Evolutionary conservation across 331 rosid genomes (phyloP).

Genomic region (Malus hybrid): DNA sequence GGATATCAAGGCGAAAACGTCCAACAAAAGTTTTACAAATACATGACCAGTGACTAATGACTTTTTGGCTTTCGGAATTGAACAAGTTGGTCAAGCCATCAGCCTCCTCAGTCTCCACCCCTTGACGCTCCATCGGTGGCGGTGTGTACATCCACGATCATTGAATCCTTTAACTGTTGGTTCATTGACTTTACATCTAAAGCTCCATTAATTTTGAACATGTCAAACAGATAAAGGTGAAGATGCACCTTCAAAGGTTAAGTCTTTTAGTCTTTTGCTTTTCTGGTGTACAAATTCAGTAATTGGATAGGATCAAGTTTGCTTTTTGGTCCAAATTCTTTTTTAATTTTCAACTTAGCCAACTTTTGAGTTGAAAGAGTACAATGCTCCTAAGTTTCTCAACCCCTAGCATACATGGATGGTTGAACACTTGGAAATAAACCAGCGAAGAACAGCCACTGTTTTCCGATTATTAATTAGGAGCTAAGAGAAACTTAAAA

Average conservation of each 20-base stretch:
- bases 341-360: not conserved
- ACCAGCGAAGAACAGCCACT: too few relatives aligned
- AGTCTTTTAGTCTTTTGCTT: not conserved
- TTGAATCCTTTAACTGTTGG: too few relatives aligned
- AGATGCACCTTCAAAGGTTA: slow-evolving; percentile 65
- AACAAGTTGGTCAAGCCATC: not conserved
- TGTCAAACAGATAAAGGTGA: slow-evolving; percentile 25
- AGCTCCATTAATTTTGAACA: not conserved
- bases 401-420: not conserved
- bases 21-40: not conserved
- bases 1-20: not conserved
- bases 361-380: not conserved
- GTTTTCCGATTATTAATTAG: too few relatives aligned
- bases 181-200: too few relatives aligned
- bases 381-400: not conserved
- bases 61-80: not conserved
- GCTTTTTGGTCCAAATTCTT: too few relatives aligned
- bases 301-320: not conserved
- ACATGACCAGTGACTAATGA: not conserved
- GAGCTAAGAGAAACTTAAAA: too few relatives aligned
- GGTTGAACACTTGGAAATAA: not conserved
- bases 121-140: not conserved
- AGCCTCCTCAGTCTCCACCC: not conserved
- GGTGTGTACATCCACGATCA: too few relatives aligned
- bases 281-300: not conserved